Evolutionary conservation across 805 yeast genomes (phyloP), one percentile per base, ranked within the genome.

Genomic region (Barnettozyma botsteinii): DNA sequence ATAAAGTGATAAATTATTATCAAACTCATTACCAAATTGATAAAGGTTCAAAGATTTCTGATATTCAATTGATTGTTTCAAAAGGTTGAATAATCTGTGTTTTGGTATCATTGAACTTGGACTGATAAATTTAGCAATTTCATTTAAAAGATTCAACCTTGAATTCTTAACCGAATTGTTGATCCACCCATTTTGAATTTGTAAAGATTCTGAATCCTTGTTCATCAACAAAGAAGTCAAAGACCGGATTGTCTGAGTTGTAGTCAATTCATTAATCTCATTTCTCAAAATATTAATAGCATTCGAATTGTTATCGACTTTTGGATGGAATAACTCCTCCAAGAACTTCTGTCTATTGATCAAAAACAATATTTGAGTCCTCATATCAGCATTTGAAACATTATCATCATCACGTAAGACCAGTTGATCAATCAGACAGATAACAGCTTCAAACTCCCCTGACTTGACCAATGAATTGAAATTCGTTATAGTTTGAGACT

Each of bases 81-180:
- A 49, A 20, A 81, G 54, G 5, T 72, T 63, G 15, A 72, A 63
- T 9, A 81, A 55, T 23, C 85, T 60, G 22, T 65, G 67, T 36
- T 72, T 66, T 0, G 85, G 79, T 4, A 75, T 69, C 61, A 75
- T 59, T 37, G 70, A 70, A 37, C 70, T 66, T 1, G 83, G 73
- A 12, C 78, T 70, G 15, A 80, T 64, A 48, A 63, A 63, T 26
- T 59, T 53, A 27, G 75, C 64, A 1, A 80, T 64, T 29, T 66
- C 64, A 8, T 61, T 56, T 7, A 75, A 53, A 25, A 79, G 48
- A 7, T 48, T 31, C 11, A 53, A 52, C 41, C 84, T 60, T 8
- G 81, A 67, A 7, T 41, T 35, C 11, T 44, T 47, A 4, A 46
- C 42, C 7, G 59, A 49, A 11, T 38, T 33, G 1, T 59, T 60